phyloP scores from a whole-genome alignment of 768 basidiomycete species.

The Ramaria sp. region DNA sequence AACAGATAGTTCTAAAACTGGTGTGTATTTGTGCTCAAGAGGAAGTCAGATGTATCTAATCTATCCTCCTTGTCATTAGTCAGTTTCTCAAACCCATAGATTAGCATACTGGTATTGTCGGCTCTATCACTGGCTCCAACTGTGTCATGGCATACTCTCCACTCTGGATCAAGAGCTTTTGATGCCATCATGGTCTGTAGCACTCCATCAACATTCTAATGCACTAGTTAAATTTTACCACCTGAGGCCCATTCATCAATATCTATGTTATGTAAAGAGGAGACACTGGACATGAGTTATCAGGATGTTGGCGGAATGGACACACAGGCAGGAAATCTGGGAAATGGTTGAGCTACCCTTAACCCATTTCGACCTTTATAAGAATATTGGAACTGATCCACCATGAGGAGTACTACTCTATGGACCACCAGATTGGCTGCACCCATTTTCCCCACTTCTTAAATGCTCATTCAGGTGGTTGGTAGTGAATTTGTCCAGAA shows the following conservation, averaged over 20 bases:
- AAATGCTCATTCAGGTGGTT: not conserved
- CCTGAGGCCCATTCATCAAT: slow-evolving; percentile 98
- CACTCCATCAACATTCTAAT: slow-evolving; percentile 98
- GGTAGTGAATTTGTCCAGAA: too few species aligned
- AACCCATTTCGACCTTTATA: too few species aligned
- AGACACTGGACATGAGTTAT: slow-evolving; percentile 87
- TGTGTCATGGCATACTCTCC: too few species aligned
- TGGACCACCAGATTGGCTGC: slow-evolving; percentile 80
- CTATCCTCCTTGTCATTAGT: slow-evolving; percentile 96
- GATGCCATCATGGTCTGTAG: slow-evolving; percentile 94
- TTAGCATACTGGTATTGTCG: too few species aligned
- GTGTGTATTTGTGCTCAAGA: slow-evolving; percentile 98
- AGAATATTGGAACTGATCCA: too few species aligned
- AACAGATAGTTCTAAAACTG: slow-evolving; percentile 93
- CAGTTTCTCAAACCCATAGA: too few species aligned
- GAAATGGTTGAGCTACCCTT: slow-evolving; percentile 96
- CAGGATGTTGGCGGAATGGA: too few species aligned
- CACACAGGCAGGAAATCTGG: slow-evolving; percentile 93
- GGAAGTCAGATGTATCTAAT: slow-evolving; percentile 98
- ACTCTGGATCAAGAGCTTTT: slow-evolving; percentile 93
- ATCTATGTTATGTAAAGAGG: slow-evolving; percentile 86
- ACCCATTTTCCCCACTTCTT: not conserved
- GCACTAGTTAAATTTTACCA: slow-evolving; percentile 96
- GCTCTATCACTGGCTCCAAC: too few species aligned
- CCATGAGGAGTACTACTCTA: slow-evolving; percentile 94